Base-by-base conservation (phyloP, 805 yeast genomes). In the Candida silvatica region DNA sequence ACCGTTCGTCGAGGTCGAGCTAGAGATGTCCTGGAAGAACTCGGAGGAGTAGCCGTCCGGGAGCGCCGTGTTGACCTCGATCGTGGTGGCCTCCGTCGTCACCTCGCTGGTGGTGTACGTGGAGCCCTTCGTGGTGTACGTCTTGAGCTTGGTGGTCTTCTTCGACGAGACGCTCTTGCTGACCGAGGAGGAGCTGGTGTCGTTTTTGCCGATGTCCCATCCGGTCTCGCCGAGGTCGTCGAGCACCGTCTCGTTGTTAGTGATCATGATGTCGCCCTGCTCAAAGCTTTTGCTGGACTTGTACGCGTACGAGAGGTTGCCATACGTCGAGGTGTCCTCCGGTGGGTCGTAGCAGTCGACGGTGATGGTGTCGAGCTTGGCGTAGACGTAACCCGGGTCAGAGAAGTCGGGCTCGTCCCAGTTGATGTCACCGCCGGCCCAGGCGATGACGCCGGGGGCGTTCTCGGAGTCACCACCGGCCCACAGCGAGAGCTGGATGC, bases 361-460 rank as follows among this genome's bases (percentile, higher is more conserved):
- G 12, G 68, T 64, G 25, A 85, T 65, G 30, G 70, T 67, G 48
- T 77, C 65, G 31, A 88, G 48, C 39, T 71, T 66, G 19, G 82
- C 77, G 54, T 76, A 85, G 62, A 73, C 80, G 64, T 87, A 88
- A n/a, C 97, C 96, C 34, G 78, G 72, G 38, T 80, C 64, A 40
- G 65, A 49, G 39, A 87, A 71, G 58, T 86, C 96, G 3, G 66
- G 54, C 11, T 88, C 70, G 55, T 80, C 59, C 97, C 97, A 88
- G 62, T 84, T 66, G 41, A 88, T 75, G 20, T 43, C 64, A 61
- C 97, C 97, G 61, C 95, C 95, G 25, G 95, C 83, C 88, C 88
- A 87, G 38, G 67, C 80, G 41, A 72, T 66, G 11, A 87, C 80
- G 65, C 88, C 88, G 19, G 49, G 43, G 17, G 70, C 72, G 48